Evolutionary conservation across 2,329 filamentous ascomycete species (phyloP).

Genomic region (Blumeriella jaapii): DNA sequence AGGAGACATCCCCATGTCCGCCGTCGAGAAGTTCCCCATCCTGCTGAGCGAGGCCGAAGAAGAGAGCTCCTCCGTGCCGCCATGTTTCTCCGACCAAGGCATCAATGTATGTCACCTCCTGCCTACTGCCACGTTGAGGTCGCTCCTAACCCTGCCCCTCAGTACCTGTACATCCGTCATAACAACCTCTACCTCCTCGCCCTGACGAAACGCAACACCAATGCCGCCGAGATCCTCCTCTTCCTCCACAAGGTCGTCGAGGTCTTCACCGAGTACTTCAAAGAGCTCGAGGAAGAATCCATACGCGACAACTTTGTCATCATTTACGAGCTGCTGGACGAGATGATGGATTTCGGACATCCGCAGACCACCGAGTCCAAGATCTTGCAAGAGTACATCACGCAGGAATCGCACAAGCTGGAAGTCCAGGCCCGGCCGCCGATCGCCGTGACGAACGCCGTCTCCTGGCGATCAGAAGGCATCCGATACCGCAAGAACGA

Average conservation of each 20-base stretch:
- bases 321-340: conserved; percentile 95
- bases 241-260: conserved; percentile 98
- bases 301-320: conserved; percentile 99
- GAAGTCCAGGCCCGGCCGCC: conserved; percentile 92
- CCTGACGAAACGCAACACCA: conserved; percentile 96
- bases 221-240: conserved; percentile 94
- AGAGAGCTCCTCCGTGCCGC: conserved; percentile 92
- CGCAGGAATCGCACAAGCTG: conserved; percentile 96
- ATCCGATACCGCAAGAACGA: conserved; percentile 99
- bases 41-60: conserved; percentile 97
- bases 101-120: conserved; percentile 66
- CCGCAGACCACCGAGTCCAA: conserved; percentile 97
- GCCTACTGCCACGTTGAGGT: too few relatives aligned
- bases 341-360: conserved; percentile 99
- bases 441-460: conserved; percentile 95
- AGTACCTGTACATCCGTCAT: conserved; percentile 99
- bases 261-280: conserved; percentile 99
- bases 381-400: conserved; percentile 98
- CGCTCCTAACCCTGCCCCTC: too few relatives aligned
- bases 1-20: conserved; percentile 97
- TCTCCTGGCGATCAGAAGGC: conserved; percentile 95
- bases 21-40: conserved; percentile 93
- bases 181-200: conserved; percentile 98
- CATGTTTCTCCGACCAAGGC: conserved; percentile 96
- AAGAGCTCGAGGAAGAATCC: conserved; percentile 94